A percentile compares a stretch with the other conserved stretches of the same genome.
Evolutionary conservation across 2,329 filamentous ascomycete genomes (phyloP).

Genomic region (Dryadomyces quercivorus): DNA sequence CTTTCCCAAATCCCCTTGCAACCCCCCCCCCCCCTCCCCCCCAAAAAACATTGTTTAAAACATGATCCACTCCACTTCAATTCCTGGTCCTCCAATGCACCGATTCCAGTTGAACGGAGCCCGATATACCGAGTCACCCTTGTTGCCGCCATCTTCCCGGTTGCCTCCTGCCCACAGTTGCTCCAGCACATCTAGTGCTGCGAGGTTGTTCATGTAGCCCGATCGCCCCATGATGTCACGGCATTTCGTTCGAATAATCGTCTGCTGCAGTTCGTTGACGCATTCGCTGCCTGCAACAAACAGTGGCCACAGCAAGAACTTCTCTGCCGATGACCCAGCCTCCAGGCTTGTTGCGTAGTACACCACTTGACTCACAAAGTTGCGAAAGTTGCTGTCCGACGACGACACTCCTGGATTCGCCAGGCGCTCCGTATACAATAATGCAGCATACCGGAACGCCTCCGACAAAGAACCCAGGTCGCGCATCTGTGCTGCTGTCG

Average conservation of each 20-base stretch:
- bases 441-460: conserved; percentile 77
- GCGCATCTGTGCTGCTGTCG: conserved; percentile 49
- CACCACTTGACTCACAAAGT: conserved; percentile 68
- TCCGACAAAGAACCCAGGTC: conserved; percentile 78
- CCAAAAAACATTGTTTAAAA: conserved; percentile 28
- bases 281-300: conserved; percentile 88
- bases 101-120: conserved; percentile 47
- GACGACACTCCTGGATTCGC: conserved; percentile 65
- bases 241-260: conserved; percentile 68
- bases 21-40: too few species aligned
- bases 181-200: conserved; percentile 75
- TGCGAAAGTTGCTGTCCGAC: conserved; percentile 66
- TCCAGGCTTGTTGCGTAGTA: conserved; percentile 74
- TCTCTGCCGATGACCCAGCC: conserved; percentile 59
- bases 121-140: conserved; percentile 25
- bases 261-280: conserved; percentile 66
- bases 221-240: conserved; percentile 77
- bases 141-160: conserved; percentile 26
- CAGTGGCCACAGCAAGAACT: conserved; percentile 86
- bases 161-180: conserved; percentile 52
- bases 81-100: conserved; percentile 41
- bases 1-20: conserved; percentile 16
- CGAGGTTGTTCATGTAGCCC: conserved; percentile 88
- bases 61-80: conserved; percentile 56
- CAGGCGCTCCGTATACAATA: conserved; percentile 82